Evolutionary conservation across 202 grass and related monocot genomes (phyloP).

Genomic region (Musa balbisiana): DNA sequence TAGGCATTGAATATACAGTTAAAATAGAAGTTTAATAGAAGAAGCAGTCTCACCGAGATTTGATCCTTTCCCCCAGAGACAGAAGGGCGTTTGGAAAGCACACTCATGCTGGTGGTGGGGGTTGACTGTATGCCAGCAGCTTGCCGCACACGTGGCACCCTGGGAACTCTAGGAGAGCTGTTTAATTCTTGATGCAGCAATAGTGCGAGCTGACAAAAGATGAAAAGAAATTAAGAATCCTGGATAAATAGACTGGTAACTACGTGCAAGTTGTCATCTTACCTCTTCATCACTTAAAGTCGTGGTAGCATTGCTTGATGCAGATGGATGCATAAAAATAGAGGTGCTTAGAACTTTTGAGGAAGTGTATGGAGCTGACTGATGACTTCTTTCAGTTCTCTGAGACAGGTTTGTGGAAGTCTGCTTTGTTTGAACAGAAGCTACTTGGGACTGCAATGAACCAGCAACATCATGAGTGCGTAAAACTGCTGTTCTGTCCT

Average conservation of each 20-base stretch:
- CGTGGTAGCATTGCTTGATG: conserved; percentile 29
- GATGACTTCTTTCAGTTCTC: conserved; percentile 63
- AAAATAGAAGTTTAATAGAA: conserved; percentile 21
- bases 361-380: conserved; percentile 33
- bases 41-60: conserved; percentile 36
- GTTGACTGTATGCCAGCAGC: conserved; percentile 46
- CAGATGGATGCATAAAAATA: conserved; percentile 38
- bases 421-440: conserved; percentile 36
- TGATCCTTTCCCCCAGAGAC: conserved; percentile 65
- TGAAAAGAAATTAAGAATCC: conserved; percentile 22
- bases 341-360: conserved; percentile 44
- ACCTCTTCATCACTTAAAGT: conserved; percentile 96
- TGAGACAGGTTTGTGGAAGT: conserved; percentile 46
- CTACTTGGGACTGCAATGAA: conserved; percentile 34
- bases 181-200: conserved; percentile 98
- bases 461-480: conserved; percentile 34
- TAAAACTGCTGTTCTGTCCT: conserved; percentile 26
- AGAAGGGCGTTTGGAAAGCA: conserved; percentile 80
- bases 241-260: conserved; percentile 4
- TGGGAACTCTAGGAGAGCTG: conserved; percentile 95
- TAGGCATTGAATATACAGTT: not conserved
- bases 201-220: conserved; percentile 72
- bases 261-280: conserved; percentile 14
- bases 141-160: conserved; percentile 83
- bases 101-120: conserved; percentile 41